Evolutionary conservation across 2,329 filamentous ascomycete genomes (phyloP).

Genomic region (Trichoderma simmonsii): DNA sequence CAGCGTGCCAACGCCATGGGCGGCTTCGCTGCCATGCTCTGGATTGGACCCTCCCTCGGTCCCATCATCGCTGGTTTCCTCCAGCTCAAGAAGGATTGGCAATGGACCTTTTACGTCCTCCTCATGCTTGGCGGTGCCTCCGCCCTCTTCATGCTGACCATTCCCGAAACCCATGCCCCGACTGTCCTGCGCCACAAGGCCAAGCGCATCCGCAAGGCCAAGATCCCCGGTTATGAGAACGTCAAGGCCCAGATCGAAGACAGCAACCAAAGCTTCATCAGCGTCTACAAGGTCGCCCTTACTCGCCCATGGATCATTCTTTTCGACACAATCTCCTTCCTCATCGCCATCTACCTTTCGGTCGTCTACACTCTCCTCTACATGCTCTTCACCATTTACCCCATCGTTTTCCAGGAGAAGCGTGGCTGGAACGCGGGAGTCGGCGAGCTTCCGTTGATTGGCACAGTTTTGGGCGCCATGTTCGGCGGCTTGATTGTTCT

Average conservation of each 20-base stretch:
- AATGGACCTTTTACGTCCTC: conserved; percentile 50
- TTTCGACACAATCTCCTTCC: conserved; percentile 51
- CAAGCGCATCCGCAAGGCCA: conserved; percentile 44
- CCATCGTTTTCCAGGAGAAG: conserved; percentile 50
- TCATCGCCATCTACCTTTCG: conserved; percentile 50
- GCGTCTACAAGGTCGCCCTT: conserved; percentile 50
- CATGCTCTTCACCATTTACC: conserved; percentile 59
- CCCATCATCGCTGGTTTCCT: conserved; percentile 57
- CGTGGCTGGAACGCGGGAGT: conserved; percentile 54
- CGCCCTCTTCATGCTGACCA: conserved; percentile 49
- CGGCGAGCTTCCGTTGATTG: conserved; percentile 50
- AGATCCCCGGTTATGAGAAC: conserved; percentile 50
- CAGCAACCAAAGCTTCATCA: conserved; percentile 38
- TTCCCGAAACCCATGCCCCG: conserved; percentile 55
- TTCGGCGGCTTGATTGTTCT: conserved; percentile 43
- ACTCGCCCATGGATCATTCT: conserved; percentile 53
- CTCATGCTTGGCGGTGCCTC: conserved; percentile 42
- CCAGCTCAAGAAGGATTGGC: conserved; percentile 52
- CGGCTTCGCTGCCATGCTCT: conserved; percentile 51
- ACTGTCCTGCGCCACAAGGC: conserved; percentile 54
- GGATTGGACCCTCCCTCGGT: conserved; percentile 51
- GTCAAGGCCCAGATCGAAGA: conserved; percentile 49
- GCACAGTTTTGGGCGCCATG: conserved; percentile 46
- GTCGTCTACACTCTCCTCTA: conserved; percentile 53
- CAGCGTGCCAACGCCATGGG: conserved; percentile 54